These are phyloP conservation scores for Xylaria sp. DNA, from an alignment of 2,329 filamentous ascomycete species.

Conservation along the genomic window DNA sequence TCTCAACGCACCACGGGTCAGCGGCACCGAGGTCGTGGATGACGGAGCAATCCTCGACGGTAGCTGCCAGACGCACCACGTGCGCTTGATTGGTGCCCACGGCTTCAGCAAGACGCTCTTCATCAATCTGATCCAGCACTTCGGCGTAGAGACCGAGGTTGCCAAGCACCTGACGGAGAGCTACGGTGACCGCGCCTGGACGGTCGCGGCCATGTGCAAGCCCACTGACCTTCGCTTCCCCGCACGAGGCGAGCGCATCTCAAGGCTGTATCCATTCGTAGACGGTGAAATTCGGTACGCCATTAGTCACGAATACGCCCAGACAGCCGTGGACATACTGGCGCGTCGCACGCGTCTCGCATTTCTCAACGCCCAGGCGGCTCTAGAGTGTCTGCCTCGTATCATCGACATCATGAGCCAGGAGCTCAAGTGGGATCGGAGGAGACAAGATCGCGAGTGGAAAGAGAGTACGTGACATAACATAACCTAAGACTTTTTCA, in stretches of 20 bases:
- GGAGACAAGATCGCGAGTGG: constrained; percentile 83
- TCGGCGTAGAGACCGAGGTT: constrained; percentile 89
- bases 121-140: constrained; percentile 95
- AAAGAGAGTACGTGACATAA: constrained; percentile 67
- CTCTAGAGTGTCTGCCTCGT: constrained; percentile 82
- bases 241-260: constrained; percentile 82
- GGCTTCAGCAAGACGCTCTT: constrained; percentile 90
- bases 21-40: constrained; percentile 74
- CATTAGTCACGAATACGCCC: constrained; percentile 87
- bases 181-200: constrained; percentile 94
- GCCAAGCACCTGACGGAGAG: constrained; percentile 87
- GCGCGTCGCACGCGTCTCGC: constrained; percentile 85
- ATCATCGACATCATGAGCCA: constrained; percentile 91
- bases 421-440: constrained; percentile 81
- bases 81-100: constrained; percentile 84
- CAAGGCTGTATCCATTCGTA: constrained; percentile 85
- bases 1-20: constrained; percentile 71
- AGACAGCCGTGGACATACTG: constrained; percentile 88
- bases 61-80: constrained; percentile 82
- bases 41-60: constrained; percentile 74
- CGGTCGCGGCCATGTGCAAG: constrained; percentile 81
- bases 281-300: constrained; percentile 93
- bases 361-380: constrained; percentile 91
- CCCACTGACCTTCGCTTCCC: constrained; percentile 84
- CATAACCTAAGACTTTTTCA: neutral